These are phyloP conservation scores for Marchantia paleacea DNA, from an alignment of 225 moss, liverwort and hornwort species.

Conservation along the genomic window DNA sequence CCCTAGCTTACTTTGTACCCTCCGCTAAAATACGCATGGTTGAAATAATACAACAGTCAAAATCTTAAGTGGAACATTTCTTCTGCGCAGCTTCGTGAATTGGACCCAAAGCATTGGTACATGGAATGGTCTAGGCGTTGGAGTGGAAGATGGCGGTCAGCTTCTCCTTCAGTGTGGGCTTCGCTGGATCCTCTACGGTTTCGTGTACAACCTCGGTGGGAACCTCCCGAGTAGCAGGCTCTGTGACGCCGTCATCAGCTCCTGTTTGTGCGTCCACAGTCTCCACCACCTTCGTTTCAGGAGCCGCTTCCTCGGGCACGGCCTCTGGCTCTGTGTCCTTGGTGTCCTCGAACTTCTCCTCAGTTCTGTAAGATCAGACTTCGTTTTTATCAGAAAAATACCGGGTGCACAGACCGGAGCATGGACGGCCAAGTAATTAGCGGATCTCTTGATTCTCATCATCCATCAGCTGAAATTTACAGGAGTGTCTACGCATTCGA, in stretches of 20 bases:
- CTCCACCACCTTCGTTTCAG: neutral
- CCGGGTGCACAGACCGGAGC: neutral
- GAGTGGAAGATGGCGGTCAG: neutral
- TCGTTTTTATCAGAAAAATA: neutral
- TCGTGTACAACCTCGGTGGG: slow-evolving; percentile 8
- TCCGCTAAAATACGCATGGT: slow-evolving; percentile 12
- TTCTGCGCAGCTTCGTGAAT: neutral
- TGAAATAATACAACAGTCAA: slow-evolving; percentile 2
- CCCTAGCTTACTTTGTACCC: slow-evolving; percentile 3
- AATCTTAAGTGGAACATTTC: neutral
- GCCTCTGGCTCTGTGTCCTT: neutral
- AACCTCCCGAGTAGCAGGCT: slow-evolving; percentile 7
- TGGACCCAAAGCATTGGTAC: neutral
- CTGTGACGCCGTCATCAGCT: neutral
- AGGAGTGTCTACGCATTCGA: too few species aligned
- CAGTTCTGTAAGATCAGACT: neutral
- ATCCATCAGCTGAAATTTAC: too few species aligned
- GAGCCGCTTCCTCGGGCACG: neutral
- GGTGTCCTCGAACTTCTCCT: neutral
- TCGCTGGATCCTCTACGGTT: slow-evolving; percentile 3
- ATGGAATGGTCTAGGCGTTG: neutral
- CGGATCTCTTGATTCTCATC: too few species aligned
- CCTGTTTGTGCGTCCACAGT: neutral
- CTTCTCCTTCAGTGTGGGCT: slow-evolving; percentile 6
- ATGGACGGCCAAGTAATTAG: neutral